Base-by-base conservation (phyloP, 805 yeast species). In the Ogataea trehaloabstinens region DNA sequence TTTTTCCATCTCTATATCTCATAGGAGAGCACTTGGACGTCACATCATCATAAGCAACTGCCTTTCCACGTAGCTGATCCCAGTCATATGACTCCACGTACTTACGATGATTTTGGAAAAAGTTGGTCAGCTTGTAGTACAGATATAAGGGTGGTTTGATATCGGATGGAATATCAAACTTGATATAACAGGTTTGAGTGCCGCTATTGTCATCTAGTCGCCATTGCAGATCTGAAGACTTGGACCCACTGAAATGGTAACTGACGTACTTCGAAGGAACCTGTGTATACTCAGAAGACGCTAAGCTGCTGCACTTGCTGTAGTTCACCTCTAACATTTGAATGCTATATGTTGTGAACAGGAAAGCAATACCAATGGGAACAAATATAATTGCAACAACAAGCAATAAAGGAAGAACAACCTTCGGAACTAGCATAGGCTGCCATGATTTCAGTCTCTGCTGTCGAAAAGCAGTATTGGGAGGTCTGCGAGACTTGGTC, bases 91-190 rank as follows among this genome's bases (percentile, higher is more conserved):
- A 84, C 44, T 79, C 80, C 24, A 91, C 98, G 58, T 88, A 93
- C 46, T 93, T 86, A 44, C 99, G 78, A 66, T 93, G 99, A 61
- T 93, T 93, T 61, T 93, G 98, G 61, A 73, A 89, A 62, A 91
- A 93, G 59, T 88, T 88, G 24, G 96, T 89, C 53, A 93, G 68
- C 49, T 81, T 80, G 66, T 93, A 93, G 65, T 87, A 93, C 46
- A 88, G 56, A 58, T 72, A 89, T 6, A 89, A 57, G 3, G 95
- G 87, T 2, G 82, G 76, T 29, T 78, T 71, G 59, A 93, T 71
- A 39, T 80, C 80, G 31, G 69, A 68, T 11, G 96, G 95, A 19
- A 88, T 60, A 28, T 76, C 75, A 64, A 93, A 91, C 53, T 79
- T 76, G 27, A 93, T 52, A 20, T 71, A 66, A 62, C 99, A 91